Evolutionary conservation across 2,329 filamentous ascomycete genomes (phyloP).

Genomic region (Xylaria sp.): DNA sequence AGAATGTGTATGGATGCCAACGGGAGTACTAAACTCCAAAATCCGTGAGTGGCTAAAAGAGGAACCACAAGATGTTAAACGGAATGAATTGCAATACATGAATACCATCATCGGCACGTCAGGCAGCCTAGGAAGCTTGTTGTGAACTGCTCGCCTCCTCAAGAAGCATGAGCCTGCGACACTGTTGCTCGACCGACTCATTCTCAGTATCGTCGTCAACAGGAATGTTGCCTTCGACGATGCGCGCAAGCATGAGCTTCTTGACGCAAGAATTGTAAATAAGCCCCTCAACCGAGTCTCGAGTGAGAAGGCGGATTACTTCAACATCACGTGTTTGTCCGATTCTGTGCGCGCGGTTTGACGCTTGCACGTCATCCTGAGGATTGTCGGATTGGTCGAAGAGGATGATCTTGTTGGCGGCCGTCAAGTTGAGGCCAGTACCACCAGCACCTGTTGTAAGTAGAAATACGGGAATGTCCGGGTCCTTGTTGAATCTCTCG

Average conservation of each 20-base stretch:
- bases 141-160: conserved; percentile 42
- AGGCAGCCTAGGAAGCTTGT: conserved; percentile 23
- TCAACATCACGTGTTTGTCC: conserved; percentile 93
- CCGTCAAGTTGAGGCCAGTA: conserved; percentile 95
- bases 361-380: conserved; percentile 97
- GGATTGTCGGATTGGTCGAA: conserved; percentile 98
- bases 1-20: not conserved
- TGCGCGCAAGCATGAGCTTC: conserved; percentile 84
- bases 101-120: not conserved
- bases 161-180: conserved; percentile 49
- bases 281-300: conserved; percentile 88
- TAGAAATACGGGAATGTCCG: conserved; percentile 87
- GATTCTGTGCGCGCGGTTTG: conserved; percentile 95
- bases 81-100: not conserved
- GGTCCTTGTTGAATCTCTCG: conserved; percentile 82
- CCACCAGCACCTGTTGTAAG: conserved; percentile 93
- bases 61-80: not conserved
- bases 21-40: not conserved
- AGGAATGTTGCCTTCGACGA: conserved; percentile 67
- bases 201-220: conserved; percentile 60
- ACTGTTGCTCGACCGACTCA: conserved; percentile 49
- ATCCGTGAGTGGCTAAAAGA: not conserved
- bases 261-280: conserved; percentile 91
- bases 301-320: conserved; percentile 84
- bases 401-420: conserved; percentile 96